Conservation (phyloP, 2,329 filamentous ascomycete species). For the Fusarium fracticaudum region DNA sequence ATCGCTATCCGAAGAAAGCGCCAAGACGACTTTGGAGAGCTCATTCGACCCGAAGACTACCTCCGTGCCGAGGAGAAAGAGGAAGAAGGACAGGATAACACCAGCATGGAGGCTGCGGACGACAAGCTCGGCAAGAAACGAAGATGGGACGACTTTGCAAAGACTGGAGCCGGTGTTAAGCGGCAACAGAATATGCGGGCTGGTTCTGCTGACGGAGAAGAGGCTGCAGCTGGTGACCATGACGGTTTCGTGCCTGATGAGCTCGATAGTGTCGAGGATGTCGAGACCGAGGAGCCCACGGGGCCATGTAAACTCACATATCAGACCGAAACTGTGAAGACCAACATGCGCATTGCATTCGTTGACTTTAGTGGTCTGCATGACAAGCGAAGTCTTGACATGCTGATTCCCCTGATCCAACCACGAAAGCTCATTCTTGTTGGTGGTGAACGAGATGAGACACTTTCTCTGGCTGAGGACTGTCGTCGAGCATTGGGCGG, state of each 20-base stretch:
- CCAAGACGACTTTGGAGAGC: constrained; percentile 90
- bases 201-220: constrained; percentile 57
- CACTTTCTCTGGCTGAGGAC: constrained; percentile 78
- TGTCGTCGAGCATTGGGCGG: constrained; percentile 72
- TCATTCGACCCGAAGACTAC: constrained; percentile 94
- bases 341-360: constrained; percentile 82
- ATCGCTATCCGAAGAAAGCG: constrained; percentile 82
- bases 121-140: constrained; percentile 87
- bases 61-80: constrained; percentile 92
- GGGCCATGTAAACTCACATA: constrained; percentile 82
- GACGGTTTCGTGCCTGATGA: constrained; percentile 61
- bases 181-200: constrained; percentile 61
- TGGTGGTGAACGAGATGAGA: constrained; percentile 82
- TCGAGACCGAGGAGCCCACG: constrained; percentile 57
- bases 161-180: constrained; percentile 58
- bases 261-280: constrained; percentile 67
- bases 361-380: constrained; percentile 94
- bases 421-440: constrained; percentile 96
- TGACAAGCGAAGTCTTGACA: constrained; percentile 91
- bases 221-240: constrained; percentile 47
- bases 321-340: constrained; percentile 68
- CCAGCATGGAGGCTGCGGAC: constrained; percentile 54
- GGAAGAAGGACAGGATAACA: constrained; percentile 69
- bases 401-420: constrained; percentile 92
- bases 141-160: constrained; percentile 82